Percentiles rank a stretch among this genome's conserved stretches.
phyloP scores from a whole-genome alignment of 768 basidiomycete genomes.

The Dioszegia aurantiaca region DNA sequence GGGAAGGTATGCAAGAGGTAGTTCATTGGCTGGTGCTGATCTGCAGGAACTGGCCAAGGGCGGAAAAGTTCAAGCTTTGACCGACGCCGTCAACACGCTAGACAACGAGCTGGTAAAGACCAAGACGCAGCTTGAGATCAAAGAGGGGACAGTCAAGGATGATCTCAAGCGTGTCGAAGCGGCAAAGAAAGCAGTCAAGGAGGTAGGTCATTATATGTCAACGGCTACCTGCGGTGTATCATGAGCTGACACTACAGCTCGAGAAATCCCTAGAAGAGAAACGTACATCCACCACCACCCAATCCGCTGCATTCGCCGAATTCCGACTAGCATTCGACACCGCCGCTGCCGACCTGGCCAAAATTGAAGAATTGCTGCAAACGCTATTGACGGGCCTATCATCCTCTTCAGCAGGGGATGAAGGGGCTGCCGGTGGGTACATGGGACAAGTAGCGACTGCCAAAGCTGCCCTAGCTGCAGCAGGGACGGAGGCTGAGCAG shows the following conservation, averaged over 20 bases:
- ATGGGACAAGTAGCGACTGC: conserved; percentile 93
- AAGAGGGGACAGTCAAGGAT: conserved; percentile 68
- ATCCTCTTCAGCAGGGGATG: conserved; percentile 64
- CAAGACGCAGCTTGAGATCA: conserved; percentile 80
- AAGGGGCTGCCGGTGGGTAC: conserved; percentile 77
- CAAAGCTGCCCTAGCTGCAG: conserved; percentile 69
- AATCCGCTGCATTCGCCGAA: conserved; percentile 60
- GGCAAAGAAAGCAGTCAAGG: conserved; percentile 61
- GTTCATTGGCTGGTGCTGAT: background rate
- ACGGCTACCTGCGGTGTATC: too few species aligned
- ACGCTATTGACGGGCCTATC: conserved; percentile 83
- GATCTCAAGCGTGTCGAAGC: conserved; percentile 64
- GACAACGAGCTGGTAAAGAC: conserved; percentile 79
- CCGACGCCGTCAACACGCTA: conserved; percentile 71
- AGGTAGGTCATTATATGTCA: conserved; percentile 59
- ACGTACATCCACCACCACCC: conserved; percentile 60
- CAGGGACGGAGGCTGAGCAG: conserved; percentile 79
- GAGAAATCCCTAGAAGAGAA: conserved; percentile 62
- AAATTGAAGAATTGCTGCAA: conserved; percentile 88
- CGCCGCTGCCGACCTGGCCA: conserved; percentile 63
- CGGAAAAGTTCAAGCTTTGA: conserved; percentile 81
- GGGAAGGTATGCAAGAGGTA: too few species aligned
- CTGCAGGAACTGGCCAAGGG: conserved; percentile 80
- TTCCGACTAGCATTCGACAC: conserved; percentile 69
- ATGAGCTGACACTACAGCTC: conserved; percentile 56